These are phyloP conservation scores for Backusella luteola DNA, from an alignment of 192 early-diverging fungal species.

Conservation along the genomic window DNA sequence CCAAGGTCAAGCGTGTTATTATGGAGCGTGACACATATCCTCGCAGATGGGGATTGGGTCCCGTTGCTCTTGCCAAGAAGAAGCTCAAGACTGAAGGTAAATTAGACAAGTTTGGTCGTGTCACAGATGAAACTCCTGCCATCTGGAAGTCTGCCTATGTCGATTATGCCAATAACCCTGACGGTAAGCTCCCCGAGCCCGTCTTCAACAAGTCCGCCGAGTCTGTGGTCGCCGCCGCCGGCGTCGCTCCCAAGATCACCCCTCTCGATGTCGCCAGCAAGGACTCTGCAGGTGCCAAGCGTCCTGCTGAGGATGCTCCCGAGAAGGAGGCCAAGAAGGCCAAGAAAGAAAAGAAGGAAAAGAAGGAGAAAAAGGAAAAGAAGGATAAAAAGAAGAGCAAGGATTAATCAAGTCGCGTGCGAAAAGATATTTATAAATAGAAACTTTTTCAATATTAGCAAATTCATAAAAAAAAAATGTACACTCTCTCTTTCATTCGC, in stretches of 20 bases:
- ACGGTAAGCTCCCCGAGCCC: constrained; percentile 26
- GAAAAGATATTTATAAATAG: constrained; percentile 10
- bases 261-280: constrained; percentile 35
- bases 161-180: constrained; percentile 55
- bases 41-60: constrained; percentile 96
- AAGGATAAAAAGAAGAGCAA: constrained; percentile 44
- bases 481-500: not conserved
- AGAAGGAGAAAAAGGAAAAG: constrained; percentile 44
- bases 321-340: constrained; percentile 36
- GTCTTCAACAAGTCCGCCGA: constrained; percentile 23
- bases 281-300: constrained; percentile 39
- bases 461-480: not conserved
- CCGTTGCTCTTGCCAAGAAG: constrained; percentile 96
- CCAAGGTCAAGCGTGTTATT: constrained; percentile 99
- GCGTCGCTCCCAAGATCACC: constrained; percentile 40
- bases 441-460: not conserved
- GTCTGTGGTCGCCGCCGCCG: constrained; percentile 30
- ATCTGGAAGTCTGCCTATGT: constrained; percentile 81
- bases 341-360: constrained; percentile 45
- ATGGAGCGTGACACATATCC: constrained; percentile 99
- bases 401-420: constrained; percentile 13
- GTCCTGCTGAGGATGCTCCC: constrained; percentile 27
- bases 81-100: constrained; percentile 97
- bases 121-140: constrained; percentile 81
- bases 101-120: constrained; percentile 95